Evolutionary conservation across 768 basidiomycete genomes (phyloP).

Genomic region (Austroboletus eburneus): DNA sequence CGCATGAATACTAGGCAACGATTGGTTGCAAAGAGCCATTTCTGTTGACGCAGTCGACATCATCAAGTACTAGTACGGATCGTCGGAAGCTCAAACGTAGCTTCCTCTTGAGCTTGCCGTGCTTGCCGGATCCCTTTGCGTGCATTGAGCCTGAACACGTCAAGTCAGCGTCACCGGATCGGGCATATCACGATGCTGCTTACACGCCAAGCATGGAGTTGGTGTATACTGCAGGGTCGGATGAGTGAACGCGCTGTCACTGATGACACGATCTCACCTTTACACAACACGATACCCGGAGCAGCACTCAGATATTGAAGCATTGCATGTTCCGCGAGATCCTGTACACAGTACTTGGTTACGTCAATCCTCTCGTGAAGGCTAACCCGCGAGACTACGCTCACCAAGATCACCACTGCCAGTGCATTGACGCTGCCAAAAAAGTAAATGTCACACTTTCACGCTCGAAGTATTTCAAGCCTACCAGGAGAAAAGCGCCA

Average conservation of each 20-base stretch:
- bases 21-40: too few relatives aligned
- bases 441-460: neutral
- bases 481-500: slow-evolving; percentile 18
- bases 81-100: slow-evolving; percentile 16
- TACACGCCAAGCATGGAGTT: slow-evolving; percentile 27
- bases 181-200: too few relatives aligned
- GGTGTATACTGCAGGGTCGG: slow-evolving; percentile 15
- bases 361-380: too few relatives aligned
- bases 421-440: slow-evolving; percentile 7
- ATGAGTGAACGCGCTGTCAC: too few relatives aligned
- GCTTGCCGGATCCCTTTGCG: slow-evolving; percentile 17
- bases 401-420: slow-evolving; percentile 10
- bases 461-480: neutral
- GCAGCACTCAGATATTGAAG: slow-evolving; percentile 5
- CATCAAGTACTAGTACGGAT: slow-evolving; percentile 9
- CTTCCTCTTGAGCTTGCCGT: neutral
- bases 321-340: neutral
- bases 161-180: too few relatives aligned
- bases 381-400: neutral
- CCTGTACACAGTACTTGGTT: slow-evolving; percentile 17
- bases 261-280: too few relatives aligned
- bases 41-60: neutral
- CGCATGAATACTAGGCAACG: too few relatives aligned
- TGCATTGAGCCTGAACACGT: slow-evolving; percentile 10
- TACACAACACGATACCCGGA: slow-evolving; percentile 12